Percentiles rank a stretch among this genome's conserved stretches.
These are phyloP conservation scores for Geotrichum macrosporum DNA, from an alignment of 1,139 yeast genomes.

Conservation along the genomic window DNA sequence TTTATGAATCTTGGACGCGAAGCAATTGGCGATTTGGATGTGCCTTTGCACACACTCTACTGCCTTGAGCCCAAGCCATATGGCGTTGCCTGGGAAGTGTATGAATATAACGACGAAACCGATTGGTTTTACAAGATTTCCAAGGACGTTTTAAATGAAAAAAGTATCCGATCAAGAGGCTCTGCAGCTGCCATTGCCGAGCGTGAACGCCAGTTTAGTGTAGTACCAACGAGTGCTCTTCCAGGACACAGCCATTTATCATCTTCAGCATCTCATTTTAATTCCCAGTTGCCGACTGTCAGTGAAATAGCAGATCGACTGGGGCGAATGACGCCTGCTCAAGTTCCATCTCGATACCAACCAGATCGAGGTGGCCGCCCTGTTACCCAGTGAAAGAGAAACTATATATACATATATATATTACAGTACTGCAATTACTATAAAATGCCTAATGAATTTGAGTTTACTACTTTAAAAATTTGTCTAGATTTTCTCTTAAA, in stretches of 20 bases:
- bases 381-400: neutral
- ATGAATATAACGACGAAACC: conserved; percentile 70
- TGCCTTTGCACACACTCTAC: conserved; percentile 86
- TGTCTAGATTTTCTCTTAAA: too few relatives aligned
- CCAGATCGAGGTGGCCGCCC: conserved; percentile 5
- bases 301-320: conserved; percentile 5
- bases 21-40: conserved; percentile 81
- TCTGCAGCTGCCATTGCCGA: neutral
- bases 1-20: conserved; percentile 81
- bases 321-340: neutral
- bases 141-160: conserved; percentile 26
- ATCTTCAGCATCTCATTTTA: neutral
- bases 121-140: conserved; percentile 73
- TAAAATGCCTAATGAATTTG: too few relatives aligned
- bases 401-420: neutral
- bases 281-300: neutral
- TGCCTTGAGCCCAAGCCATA: conserved; percentile 89
- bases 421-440: too few relatives aligned
- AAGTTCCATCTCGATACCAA: neutral
- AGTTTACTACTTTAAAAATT: too few relatives aligned
- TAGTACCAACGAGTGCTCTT: conserved; percentile 13
- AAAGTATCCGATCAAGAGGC: neutral
- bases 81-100: conserved; percentile 88
- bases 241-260: neutral
- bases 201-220: conserved; percentile 20